phyloP scores from a whole-genome alignment of 352 stramenopile genomes.

The Phytophthora cactorum region DNA sequence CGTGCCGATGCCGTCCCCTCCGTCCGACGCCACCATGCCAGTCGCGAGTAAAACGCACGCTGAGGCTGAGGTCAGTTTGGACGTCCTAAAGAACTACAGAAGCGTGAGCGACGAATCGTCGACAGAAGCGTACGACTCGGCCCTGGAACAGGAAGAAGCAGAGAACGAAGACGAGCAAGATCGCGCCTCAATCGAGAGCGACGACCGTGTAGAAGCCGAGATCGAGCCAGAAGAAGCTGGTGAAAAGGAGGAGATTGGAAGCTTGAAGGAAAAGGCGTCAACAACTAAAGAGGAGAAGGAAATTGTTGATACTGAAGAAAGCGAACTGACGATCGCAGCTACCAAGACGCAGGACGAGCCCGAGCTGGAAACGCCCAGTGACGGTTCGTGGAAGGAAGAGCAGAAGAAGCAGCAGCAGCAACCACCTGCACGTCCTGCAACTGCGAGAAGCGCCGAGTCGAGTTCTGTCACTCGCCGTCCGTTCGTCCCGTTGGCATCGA shows the following conservation, averaged over 20 bases:
- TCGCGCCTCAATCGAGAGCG: neutral
- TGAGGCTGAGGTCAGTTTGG: constrained; percentile 15
- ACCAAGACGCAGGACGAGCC: constrained; percentile 32
- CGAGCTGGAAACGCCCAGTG: constrained; percentile 28
- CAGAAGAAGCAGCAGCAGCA: constrained; percentile 12
- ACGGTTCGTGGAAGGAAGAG: constrained; percentile 31
- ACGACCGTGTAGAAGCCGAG: constrained; percentile 19
- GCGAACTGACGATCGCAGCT: constrained; percentile 8
- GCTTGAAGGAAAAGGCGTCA: constrained; percentile 22
- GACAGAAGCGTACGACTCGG: constrained; percentile 19
- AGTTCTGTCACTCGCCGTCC: constrained; percentile 32
- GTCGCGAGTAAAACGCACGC: neutral
- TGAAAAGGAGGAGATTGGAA: constrained; percentile 27
- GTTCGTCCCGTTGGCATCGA: constrained; percentile 57
- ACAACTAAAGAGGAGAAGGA: constrained; percentile 2
- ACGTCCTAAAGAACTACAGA: constrained; percentile 15
- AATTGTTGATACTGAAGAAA: neutral
- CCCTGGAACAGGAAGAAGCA: constrained; percentile 17
- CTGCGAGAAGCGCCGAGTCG: constrained; percentile 33
- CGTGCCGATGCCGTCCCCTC: constrained; percentile 23
- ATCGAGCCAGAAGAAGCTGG: constrained; percentile 24
- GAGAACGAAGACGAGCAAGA: constrained; percentile 19
- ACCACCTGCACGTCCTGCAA: constrained; percentile 18
- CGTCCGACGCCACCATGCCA: neutral
- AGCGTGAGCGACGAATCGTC: constrained; percentile 25